Base-by-base conservation (phyloP, 129 eudicot genomes). In the Dittrichia graveolens region DNA sequence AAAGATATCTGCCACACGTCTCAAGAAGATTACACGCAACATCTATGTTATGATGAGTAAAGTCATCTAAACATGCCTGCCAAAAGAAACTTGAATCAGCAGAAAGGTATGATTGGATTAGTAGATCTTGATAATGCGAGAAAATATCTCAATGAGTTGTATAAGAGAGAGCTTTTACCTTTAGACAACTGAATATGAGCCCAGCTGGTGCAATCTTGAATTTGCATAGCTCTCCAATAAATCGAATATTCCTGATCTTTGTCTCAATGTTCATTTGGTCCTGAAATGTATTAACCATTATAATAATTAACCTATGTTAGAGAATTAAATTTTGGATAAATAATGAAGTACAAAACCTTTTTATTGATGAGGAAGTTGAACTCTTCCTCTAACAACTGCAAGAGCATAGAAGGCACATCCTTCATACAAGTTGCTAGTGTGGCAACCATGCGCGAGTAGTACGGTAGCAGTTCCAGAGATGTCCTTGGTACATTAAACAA, bases 221-320 rank as follows among this genome's bases (percentile, higher is more conserved):
- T 57, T 93, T 93, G 92, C 98, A 89, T 66, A 93, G 98, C 80
- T 93, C 98, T 48, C 98, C 98, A 57, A 93, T 85, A 78, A 93
- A 93, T 63, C 98, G 87, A 42, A 93, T 93, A 41, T 93, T 93
- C 75, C 95, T 81, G 77, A 93, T 93, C 85, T 93, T 93, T 42
- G 98, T 83, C 82, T 93, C 98, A 59, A 93, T 93, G 76, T 93
- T 93, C 89, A 93, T 93, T 85, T 93, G 98, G 84, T 93, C 98
- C 96, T 93, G 87, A 66, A 38, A 55, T 60, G 61, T 31, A 58
- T 14, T 13, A 49, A 69, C 42, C n/a, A 49, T 61, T 49, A 10
- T 44, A 65, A 64, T 47, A 39, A 55, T 54, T 72, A 31, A 0
- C 67, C 56, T 43, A 38, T 43, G 65, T 15, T 44, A 48, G 6